These are phyloP conservation scores for Sporothrix pallida DNA, from an alignment of 2,329 filamentous ascomycete genomes.

Conservation along the genomic window DNA sequence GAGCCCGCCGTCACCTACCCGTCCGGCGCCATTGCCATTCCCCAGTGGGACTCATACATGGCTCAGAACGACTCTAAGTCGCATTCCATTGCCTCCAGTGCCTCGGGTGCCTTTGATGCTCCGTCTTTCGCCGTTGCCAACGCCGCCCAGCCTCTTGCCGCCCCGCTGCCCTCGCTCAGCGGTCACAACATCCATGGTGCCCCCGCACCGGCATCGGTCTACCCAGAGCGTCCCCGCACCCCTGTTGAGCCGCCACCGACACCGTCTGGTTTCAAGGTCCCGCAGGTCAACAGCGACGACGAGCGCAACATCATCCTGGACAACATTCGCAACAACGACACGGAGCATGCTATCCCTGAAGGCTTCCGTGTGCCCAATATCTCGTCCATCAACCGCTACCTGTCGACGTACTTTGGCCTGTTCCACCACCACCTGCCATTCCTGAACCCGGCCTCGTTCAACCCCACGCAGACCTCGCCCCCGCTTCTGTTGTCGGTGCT, in stretches of 20 bases:
- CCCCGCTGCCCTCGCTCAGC: constrained; percentile 71
- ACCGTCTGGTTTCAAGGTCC: constrained; percentile 71
- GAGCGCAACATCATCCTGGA: constrained; percentile 85
- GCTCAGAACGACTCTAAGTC: constrained; percentile 75
- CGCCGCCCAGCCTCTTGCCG: constrained; percentile 62
- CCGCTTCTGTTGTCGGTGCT: constrained; percentile 86
- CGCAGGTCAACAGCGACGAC: constrained; percentile 82
- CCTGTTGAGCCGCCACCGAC: constrained; percentile 73
- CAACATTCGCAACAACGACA: constrained; percentile 81
- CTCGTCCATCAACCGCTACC: constrained; percentile 83
- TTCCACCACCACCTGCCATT: constrained; percentile 98
- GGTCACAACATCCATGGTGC: constrained; percentile 66
- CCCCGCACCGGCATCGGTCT: constrained; percentile 77
- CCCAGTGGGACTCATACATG: constrained; percentile 91
- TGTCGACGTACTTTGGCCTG: constrained; percentile 94
- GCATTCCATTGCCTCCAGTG: constrained; percentile 72
- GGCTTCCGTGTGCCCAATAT: constrained; percentile 87
- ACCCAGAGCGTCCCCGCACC: constrained; percentile 70
- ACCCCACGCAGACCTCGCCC: constrained; percentile 77
- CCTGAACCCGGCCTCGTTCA: constrained; percentile 89
- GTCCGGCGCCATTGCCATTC: constrained; percentile 77
- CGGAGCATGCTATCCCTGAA: constrained; percentile 80
- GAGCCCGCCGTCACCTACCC: constrained; percentile 79
- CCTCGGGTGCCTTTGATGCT: constrained; percentile 70
- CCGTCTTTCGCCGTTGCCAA: constrained; percentile 67